Base-by-base conservation (phyloP, 1,284 basidiomycete species). In the Ustilago lituana region DNA sequence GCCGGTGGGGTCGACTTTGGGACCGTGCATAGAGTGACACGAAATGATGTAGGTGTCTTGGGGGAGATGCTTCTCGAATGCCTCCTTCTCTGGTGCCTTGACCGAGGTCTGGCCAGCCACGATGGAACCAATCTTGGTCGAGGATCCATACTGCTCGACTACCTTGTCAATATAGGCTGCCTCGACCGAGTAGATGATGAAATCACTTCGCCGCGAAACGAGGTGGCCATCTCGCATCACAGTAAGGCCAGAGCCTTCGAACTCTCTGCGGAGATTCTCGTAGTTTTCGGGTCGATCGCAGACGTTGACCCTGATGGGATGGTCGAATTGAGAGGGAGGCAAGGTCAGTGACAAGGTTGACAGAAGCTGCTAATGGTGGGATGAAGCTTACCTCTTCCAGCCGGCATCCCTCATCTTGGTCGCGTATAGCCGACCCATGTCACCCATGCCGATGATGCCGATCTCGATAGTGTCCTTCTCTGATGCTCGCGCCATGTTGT, bases 351-450 rank as follows among this genome's bases (percentile, higher is more conserved):
- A 92, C 92, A 60, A 20, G 20, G 20, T 12, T 24, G 45, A 27
- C 14, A 38, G 50, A 26, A 41, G 46, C 93, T n/a, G n/a, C n/a
- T n/a, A n/a, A n/a, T n/a, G n/a, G n/a, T n/a, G n/a, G n/a, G n/a
- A n/a, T n/a, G n/a, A n/a, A n/a, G n/a, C n/a, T n/a, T n/a, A n/a
- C n/a, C n/a, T 58, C 50, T 89, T 91, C 84, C 89, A 93, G 1
- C 93, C 94, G 2, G 89, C 92, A 9, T 86, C 85, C 8, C 88
- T 87, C 31, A 98, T 85, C 36, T 86, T 83, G 33, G 87, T 87
- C 0, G 94, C 93, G 82, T 98, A 98, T 90, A 98, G 91, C 73
- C 86, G 86, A 4, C 95, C 95, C 95, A 98, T 98, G 62, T 93
- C 82, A 29, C 82, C 84, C 82, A 84, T 84, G 7, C 84, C 84